Percentiles rank a stretch among this genome's conserved stretches.
Conservation (phyloP, 176 grass and related monocot genomes). For the Phoenix dactylifera region DNA sequence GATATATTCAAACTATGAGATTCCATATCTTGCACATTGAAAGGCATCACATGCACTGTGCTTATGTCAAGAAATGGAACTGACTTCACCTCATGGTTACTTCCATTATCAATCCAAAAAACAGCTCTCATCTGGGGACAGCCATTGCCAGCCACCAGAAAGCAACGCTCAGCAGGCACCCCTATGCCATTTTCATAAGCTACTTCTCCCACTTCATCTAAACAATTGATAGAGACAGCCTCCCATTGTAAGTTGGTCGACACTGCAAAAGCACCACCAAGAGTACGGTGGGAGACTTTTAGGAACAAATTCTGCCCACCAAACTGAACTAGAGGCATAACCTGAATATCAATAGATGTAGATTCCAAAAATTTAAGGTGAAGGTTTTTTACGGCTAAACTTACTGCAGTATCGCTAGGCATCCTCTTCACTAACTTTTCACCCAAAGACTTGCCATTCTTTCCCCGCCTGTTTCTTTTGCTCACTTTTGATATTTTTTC, state of each 20-base stretch:
- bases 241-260: constrained; percentile 78
- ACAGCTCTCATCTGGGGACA: constrained; percentile 83
- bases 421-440: constrained; percentile 58
- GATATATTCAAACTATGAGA: constrained; percentile 88
- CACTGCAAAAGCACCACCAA: constrained; percentile 96
- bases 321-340: constrained; percentile 77
- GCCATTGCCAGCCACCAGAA: constrained; percentile 32
- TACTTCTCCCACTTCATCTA: constrained; percentile 49
- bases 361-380: constrained; percentile 91
- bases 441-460: constrained; percentile 20
- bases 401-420: constrained; percentile 92
- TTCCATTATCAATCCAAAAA: constrained; percentile 86
- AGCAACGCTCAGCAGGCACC: constrained; percentile 17
- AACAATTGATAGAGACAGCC: constrained; percentile 76
- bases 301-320: constrained; percentile 67
- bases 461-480: constrained; percentile 40
- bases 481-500: constrained; percentile 77
- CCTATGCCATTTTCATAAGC: constrained; percentile 37
- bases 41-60: constrained; percentile 87
- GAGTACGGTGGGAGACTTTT: constrained; percentile 94
- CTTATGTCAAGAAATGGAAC: constrained; percentile 76
- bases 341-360: constrained; percentile 28
- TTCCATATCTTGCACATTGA: constrained; percentile 77
- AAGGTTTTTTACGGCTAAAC: constrained; percentile 55
- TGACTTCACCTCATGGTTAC: constrained; percentile 38